phyloP scores from a whole-genome alignment of 495 filamentous ascomycete species.

The Lentithecium fluviatile region DNA sequence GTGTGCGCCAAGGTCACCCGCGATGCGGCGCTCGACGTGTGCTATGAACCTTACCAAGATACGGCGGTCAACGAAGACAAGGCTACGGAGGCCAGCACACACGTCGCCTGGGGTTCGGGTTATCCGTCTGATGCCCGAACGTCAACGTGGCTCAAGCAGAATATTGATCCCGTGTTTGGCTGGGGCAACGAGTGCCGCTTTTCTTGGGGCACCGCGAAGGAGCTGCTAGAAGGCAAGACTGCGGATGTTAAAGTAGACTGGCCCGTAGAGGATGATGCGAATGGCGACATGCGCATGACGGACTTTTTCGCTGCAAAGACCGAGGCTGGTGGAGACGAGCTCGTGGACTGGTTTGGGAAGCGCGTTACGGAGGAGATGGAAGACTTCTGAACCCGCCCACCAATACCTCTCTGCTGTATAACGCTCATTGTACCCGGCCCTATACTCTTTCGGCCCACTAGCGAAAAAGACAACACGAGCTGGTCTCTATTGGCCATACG shows the following conservation, averaged over 20 bases:
- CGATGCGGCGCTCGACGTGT: conserved; percentile 79
- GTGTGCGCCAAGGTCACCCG: conserved; percentile 95
- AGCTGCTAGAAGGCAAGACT: conserved; percentile 72
- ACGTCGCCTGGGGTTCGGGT: conserved; percentile 76
- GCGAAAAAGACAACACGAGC: background rate
- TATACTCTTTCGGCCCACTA: background rate
- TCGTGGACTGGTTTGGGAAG: conserved; percentile 64
- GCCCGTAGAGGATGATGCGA: conserved; percentile 67
- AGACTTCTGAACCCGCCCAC: conserved; percentile 17
- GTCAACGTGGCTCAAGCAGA: conserved; percentile 72
- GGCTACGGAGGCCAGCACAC: conserved; percentile 18
- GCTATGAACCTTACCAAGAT: conserved; percentile 52
- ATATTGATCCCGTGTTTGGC: conserved; percentile 92
- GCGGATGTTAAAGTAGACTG: conserved; percentile 75
- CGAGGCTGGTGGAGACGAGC: conserved; percentile 51
- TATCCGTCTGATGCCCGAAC: conserved; percentile 89
- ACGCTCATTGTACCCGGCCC: background rate
- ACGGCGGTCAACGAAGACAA: conserved; percentile 6
- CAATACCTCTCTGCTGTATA: background rate
- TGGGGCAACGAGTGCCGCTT: conserved; percentile 93
- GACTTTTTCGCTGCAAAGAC: conserved; percentile 64
- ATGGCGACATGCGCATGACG: conserved; percentile 62
- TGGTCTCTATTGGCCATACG: background rate
- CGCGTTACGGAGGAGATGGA: conserved; percentile 55
- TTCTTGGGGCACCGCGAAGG: conserved; percentile 92